Conservation (phyloP, 176 grass and related monocot species). For the Bonia amplexicaulis region DNA sequence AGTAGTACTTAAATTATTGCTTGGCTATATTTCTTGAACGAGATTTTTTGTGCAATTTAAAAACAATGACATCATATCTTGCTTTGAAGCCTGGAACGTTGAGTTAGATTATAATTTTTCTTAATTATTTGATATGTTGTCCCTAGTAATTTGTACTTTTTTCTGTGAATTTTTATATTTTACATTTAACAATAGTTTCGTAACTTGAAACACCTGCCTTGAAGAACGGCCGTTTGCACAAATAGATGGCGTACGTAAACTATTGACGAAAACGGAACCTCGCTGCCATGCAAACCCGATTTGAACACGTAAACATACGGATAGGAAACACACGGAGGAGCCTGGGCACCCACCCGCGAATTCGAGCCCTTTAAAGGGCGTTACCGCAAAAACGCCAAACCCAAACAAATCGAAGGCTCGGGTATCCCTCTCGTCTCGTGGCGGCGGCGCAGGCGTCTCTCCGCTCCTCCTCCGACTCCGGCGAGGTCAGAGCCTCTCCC, state of each 20-base stretch:
- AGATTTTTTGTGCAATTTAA: too few relatives aligned
- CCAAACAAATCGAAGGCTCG: background rate
- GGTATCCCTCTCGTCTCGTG: background rate
- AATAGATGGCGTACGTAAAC: rapidly evolving
- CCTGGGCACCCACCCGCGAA: background rate
- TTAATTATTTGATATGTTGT: too few relatives aligned
- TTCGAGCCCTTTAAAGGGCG: background rate
- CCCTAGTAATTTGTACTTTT: too few relatives aligned
- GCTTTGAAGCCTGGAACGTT: too few relatives aligned
- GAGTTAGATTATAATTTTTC: too few relatives aligned
- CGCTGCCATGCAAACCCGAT: background rate
- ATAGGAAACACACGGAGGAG: background rate
- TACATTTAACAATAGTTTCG: too few relatives aligned
- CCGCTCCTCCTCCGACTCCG: background rate
- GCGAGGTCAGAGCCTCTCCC: conserved; percentile 6
- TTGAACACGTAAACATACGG: background rate
- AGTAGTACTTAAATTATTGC: too few relatives aligned
- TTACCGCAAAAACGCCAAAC: background rate
- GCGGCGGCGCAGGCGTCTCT: conserved; percentile 16
- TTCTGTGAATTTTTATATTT: too few relatives aligned
- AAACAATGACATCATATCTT: too few relatives aligned
- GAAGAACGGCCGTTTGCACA: background rate
- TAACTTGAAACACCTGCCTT: too few relatives aligned
- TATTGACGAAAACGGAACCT: rapidly evolving
- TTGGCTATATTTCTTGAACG: too few relatives aligned